Conservation (phyloP, 805 yeast genomes). For the Myxozyma vanderwaltii region DNA sequence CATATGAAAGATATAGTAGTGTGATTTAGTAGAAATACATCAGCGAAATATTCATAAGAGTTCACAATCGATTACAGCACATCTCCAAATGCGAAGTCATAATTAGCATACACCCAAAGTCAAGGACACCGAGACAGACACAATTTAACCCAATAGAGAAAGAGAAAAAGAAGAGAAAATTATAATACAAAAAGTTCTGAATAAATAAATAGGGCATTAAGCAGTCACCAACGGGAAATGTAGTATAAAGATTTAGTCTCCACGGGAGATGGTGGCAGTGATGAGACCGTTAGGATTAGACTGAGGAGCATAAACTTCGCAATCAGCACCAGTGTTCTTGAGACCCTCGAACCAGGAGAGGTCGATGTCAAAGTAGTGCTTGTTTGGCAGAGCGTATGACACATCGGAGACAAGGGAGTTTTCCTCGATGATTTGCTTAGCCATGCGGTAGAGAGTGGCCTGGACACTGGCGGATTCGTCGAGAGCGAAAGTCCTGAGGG, state of each 20-base stretch:
- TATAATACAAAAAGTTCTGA: slow-evolving; percentile 4
- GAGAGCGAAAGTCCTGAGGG: slow-evolving; percentile 75
- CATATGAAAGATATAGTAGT: no score
- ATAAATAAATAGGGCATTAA: neutral
- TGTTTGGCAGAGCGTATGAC: slow-evolving; percentile 81
- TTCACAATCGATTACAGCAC: neutral
- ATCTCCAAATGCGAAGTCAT: neutral
- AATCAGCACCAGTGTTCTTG: slow-evolving; percentile 59
- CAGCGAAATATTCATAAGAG: neutral
- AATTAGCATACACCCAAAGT: neutral
- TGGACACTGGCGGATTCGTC: slow-evolving; percentile 94
- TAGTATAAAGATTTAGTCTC: slow-evolving; percentile 40
- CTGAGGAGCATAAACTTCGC: slow-evolving; percentile 81
- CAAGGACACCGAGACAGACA: neutral
- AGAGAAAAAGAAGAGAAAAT: neutral
- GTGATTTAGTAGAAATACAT: neutral
- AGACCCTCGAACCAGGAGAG: slow-evolving; percentile 80
- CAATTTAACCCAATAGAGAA: neutral
- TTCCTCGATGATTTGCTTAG: slow-evolving; percentile 62
- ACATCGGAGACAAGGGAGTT: slow-evolving; percentile 65
- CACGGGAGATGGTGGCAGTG: slow-evolving; percentile 79
- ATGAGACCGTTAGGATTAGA: slow-evolving; percentile 93
- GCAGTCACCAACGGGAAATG: neutral
- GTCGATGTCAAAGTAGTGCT: slow-evolving; percentile 83
- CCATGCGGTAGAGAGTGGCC: slow-evolving; percentile 96